Evolutionary conservation across 352 stramenopile genomes (phyloP), one percentile per base, ranked within the genome.

Genomic region (Globisporangium lucens): DNA sequence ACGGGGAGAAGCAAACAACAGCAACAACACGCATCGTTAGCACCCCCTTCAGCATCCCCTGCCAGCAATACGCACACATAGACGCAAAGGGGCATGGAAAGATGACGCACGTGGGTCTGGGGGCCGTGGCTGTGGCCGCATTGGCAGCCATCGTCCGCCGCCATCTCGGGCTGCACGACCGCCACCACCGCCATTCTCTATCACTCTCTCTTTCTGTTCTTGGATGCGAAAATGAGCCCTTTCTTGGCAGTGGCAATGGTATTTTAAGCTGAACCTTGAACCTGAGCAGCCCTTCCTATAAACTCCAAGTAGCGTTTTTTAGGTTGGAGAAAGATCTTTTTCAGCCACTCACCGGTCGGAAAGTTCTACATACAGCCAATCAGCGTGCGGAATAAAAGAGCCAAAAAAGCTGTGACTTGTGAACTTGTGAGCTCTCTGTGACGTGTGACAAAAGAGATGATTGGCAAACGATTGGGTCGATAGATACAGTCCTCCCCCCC

Each of bases 41-140:
- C 6, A 51, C 17, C 6, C 36, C 17, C 43, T 47, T 49, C 51
- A 53, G 24, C 24, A 24, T 24, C 24, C 24, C 24, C 24, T 24
- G 24, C 3, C 15, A 33, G 2, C 5, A 15, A 41, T 43, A 30
- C 27, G 17, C 24, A 36, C 0, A 6, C 4, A 49, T 24, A 57
- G 7, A 57, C 4, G 3, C 2, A 33, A 6, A 33, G 30, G 2
- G 1, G 13, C 0, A 46, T 33, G n/a, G 5, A 33, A 12, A 17
- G 15, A 3, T 15, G 2, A 55, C 55, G 46, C 60, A 65, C 61
- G 9, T 24, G 55, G 10, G 13, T 61, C 35, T 65, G 55, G 49
- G 77, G 71, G 63, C 65, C 70, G 59, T 80, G 74, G 63, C 65
- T 72, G 69, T 80, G 74, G 63, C 72, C 74, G 69, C 74, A 80